Conservation (phyloP, 306 rosid species). For the Senna siamea region DNA sequence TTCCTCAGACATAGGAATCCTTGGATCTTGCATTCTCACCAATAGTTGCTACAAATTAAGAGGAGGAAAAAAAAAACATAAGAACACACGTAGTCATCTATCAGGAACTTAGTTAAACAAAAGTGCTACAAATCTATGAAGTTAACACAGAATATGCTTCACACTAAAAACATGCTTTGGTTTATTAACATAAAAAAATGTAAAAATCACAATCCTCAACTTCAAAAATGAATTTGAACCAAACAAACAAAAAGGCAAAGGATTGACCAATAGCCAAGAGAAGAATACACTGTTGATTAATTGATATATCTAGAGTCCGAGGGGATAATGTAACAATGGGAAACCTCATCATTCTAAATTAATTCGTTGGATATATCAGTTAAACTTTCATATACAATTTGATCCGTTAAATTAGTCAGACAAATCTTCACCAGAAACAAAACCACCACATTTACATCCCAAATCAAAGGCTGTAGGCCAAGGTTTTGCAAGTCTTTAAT, state of each 20-base stretch:
- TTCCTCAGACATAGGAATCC: constrained; percentile 64
- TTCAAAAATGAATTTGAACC: not conserved
- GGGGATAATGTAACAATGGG: not conserved
- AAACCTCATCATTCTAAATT: not conserved
- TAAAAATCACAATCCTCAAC: not conserved
- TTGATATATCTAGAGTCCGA: not conserved
- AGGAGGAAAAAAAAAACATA: no score
- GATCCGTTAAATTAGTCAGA: not conserved
- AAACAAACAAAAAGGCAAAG: not conserved
- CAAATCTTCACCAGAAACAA: not conserved
- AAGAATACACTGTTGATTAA: not conserved
- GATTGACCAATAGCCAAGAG: not conserved
- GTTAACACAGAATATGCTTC: constrained; percentile 8
- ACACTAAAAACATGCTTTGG: not conserved
- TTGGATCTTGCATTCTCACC: constrained; percentile 59
- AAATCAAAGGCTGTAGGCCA: not conserved
- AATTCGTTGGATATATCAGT: constrained; percentile 1
- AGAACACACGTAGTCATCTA: not conserved
- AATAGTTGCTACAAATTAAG: constrained; percentile 31
- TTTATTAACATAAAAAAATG: constrained; percentile 5
- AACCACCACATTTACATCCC: not conserved
- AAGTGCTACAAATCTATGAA: not conserved
- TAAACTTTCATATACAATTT: not conserved
- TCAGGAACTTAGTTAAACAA: constrained; percentile 2
- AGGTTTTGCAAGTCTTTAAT: not conserved